Base-by-base conservation (phyloP, 345 rosid species). In the Citrus maxima region DNA sequence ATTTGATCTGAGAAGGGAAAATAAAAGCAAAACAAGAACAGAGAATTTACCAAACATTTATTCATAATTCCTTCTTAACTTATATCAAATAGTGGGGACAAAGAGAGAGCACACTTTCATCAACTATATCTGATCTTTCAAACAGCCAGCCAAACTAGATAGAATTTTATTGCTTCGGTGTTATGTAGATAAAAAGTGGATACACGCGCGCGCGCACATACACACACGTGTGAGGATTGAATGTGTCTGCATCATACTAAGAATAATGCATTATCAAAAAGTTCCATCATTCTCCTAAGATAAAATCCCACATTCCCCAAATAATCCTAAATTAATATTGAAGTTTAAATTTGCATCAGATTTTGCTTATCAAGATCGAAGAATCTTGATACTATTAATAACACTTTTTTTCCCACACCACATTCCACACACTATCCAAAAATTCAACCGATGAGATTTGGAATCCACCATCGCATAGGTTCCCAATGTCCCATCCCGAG, bases 391-490 rank as follows among this genome's bases (percentile, higher is more conserved):
- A 24, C 10, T 12, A 71, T 65, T 38, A 72, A 67, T 56, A 34
- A 24, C 10, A 18, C 18, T 34, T 34, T 5, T 14, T 16, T 19
- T 24, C 10, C 40, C 63, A 54, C 51, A 49, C n/a, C 55, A 74
- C 51, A 55, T 32, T 67, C 60, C 77, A 74, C 46, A 64, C 42
- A 74, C 3, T 12, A 73, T 25, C 61, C 67, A 9, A 58, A 69
- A 56, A 65, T 61, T 75, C 80, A 42, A 77, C 81, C 51, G 18
- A 35, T 32, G 51, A 65, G 78, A 72, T 66, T 74, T 64, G 75
- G 80, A 72, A 65, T 79, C 85, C 80, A 65, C n/a, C 64, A 55
- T 14, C 65, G 74, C 79, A 67, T 12, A 63, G n/a, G 42, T 65
- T 72, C 68, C 73, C 78, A 78, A 3, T 3, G 4, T 54, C 56